Base-by-base conservation (phyloP, 225 moss, liverwort and hornwort species). In the Polytrichum commune region DNA sequence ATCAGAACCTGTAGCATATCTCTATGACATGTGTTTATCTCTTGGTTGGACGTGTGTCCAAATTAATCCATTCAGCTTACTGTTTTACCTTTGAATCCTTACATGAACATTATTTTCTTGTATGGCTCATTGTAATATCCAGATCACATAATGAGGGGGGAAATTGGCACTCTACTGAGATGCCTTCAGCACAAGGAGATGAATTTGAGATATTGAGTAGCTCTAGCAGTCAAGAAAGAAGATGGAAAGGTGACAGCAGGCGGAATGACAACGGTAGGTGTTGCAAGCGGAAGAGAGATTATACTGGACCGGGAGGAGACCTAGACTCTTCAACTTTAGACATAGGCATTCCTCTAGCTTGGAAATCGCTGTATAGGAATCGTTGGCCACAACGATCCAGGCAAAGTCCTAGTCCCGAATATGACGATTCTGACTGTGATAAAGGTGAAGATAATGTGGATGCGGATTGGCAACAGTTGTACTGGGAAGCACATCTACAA, bases 401-500 rank as follows among this genome's bases (percentile, higher is more conserved):
- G 29, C 71, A 74, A 67, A 64, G 67, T 29, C 53, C 61, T 63
- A 27, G 27, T 63, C 18, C 53, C 38, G 66, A 71, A 19, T 74
- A 29, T 19, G 69, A 68, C 27, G 70, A 19, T 7, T 64, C 46
- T 26, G 19, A 62, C 29, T 27, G 69, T 73, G 66, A 28, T 22
- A 66, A 73, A 58, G 8, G 1, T 73, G 62, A 32, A 73, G 68
- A 13, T 33, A 64, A 74, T 53, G 76, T 38, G 71, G 80, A 74
- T 35, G 66, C 65, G 69, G 80, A 80, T 69, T 84, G 84, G 84
- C 80, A 84, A 65, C 84, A 84, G 65, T 72, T 80, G 26, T 84
- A 84, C 57, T 84, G 80, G 84, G 84, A 84, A 77, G 72, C 75
- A 75, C 84, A 84, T 72, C 68, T 84, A 69, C 84, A 84, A 66